Evolutionary conservation across 192 early-diverging fungal genomes (phyloP), one percentile per base, ranked within the genome.

Genomic region (Podila epigama): DNA sequence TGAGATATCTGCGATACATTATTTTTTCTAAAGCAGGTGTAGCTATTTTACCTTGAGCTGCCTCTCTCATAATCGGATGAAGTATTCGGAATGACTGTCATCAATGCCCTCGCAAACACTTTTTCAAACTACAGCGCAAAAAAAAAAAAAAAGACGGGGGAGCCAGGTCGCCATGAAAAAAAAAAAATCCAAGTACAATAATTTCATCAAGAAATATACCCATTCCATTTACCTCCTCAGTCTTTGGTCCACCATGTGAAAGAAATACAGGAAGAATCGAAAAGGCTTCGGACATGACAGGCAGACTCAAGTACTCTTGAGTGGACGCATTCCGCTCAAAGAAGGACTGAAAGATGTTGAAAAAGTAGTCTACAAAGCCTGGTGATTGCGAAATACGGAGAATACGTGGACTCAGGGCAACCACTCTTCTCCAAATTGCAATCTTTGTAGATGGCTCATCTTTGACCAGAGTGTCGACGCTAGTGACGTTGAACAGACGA

Each of bases 191-290:
- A 39, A 40, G 13, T 20, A 13, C 11, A 59, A 36, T 20, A 22
- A 48, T 2, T 5, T 15, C 44, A 48, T 20, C n/a, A 22, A 18
- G 25, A 48, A 20, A 5, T 4, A 4, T 44, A 22, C 20, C 25
- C 44, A 11, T 5, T 48, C 25, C 3, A 15, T 6, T 2, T 50
- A 78, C 80, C 66, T 82, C 64, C 20, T 61, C 51, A 13, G 61
- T 69, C 20, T 66, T 33, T 7, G 68, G 48, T 3, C 66, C 63
- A 39, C 63, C 70, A 33, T 71, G 63, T 10, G 62, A 57, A n/a
- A 86, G 48, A 44, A 79, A 86, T n/a, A 82, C 34, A 3, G 87
- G 83, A 5, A 89, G 56, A 4, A 87, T 39, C 16, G 84, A 72
- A 16, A 89, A 70, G 10, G 80, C 80, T 32, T 85, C 80, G n/a